phyloP scores from a whole-genome alignment of 805 yeast genomes.

The Wickerhamiella sorbophila region DNA sequence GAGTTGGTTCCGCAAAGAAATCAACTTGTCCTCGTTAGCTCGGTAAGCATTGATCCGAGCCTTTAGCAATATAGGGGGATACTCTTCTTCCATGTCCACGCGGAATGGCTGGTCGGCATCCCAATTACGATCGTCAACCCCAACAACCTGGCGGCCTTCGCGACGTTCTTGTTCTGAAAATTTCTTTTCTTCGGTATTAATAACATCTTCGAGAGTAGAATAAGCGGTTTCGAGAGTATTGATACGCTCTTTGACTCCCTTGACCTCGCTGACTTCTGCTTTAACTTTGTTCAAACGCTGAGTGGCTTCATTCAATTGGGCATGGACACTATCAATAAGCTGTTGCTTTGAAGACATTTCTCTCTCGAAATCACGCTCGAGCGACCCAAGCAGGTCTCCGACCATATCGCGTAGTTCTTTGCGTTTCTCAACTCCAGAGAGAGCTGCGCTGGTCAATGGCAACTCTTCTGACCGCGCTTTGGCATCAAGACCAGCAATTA shows the following conservation, averaged over 20 bases:
- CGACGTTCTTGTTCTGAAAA: constrained; percentile 29
- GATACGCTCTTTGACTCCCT: constrained; percentile 32
- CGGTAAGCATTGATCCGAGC: constrained; percentile 76
- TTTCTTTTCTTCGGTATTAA: constrained; percentile 44
- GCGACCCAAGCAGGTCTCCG: constrained; percentile 34
- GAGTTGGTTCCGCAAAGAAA: constrained; percentile 38
- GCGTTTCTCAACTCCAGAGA: constrained; percentile 20
- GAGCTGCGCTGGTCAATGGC: not conserved
- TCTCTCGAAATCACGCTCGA: constrained; percentile 44
- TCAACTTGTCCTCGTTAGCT: constrained; percentile 47
- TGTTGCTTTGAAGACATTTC: constrained; percentile 42
- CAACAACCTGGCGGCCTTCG: constrained; percentile 19
- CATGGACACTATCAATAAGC: constrained; percentile 38
- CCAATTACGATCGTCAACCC: constrained; percentile 18
- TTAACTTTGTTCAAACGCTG: constrained; percentile 35
- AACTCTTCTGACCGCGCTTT: not conserved
- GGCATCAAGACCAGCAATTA: constrained; percentile 2
- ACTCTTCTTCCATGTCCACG: constrained; percentile 22
- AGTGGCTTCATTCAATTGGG: constrained; percentile 44
- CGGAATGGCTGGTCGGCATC: constrained; percentile 80
- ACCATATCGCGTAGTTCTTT: constrained; percentile 37
- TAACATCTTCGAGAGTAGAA: constrained; percentile 41
- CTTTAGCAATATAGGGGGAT: constrained; percentile 24
- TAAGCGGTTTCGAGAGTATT: constrained; percentile 18
- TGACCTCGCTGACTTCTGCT: constrained; percentile 28